Percentiles rank a stretch among this genome's conserved stretches.
Evolutionary conservation across 2,329 filamentous ascomycete genomes (phyloP).

Genomic region (Seiridium unicorne): DNA sequence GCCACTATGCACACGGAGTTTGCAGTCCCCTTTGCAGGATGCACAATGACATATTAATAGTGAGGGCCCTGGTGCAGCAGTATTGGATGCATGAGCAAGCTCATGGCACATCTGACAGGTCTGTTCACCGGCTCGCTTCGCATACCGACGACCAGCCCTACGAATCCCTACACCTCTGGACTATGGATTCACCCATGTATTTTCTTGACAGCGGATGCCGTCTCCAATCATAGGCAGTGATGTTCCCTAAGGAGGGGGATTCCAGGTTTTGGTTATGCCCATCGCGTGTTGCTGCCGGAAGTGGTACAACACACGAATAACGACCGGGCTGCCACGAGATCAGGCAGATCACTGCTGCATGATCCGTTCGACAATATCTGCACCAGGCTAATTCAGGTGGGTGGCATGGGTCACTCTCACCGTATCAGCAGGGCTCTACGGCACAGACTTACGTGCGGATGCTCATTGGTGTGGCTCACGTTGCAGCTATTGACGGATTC

Average conservation of each 20-base stretch:
- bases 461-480: background rate
- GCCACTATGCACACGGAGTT: too few species aligned
- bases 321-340: constrained; percentile 2
- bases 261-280: too few species aligned
- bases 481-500: background rate
- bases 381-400: background rate
- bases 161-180: too few species aligned
- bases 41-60: background rate
- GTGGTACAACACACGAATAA: background rate
- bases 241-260: too few species aligned
- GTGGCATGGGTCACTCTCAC: background rate
- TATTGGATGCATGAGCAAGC: background rate
- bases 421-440: background rate
- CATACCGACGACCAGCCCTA: background rate
- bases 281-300: background rate
- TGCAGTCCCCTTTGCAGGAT: background rate
- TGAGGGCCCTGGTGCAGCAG: background rate
- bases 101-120: background rate
- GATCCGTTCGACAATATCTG: background rate
- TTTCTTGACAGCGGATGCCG: too few species aligned
- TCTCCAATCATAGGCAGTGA: too few species aligned
- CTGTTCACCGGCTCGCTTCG: background rate
- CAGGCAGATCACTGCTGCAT: background rate
- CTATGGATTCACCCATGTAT: too few species aligned
- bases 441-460: constrained; percentile 1